Percentiles rank a stretch among this genome's conserved stretches.
These are phyloP conservation scores for Aspergillus ustus DNA, from an alignment of 2,329 filamentous ascomycete genomes.

Conservation along the genomic window DNA sequence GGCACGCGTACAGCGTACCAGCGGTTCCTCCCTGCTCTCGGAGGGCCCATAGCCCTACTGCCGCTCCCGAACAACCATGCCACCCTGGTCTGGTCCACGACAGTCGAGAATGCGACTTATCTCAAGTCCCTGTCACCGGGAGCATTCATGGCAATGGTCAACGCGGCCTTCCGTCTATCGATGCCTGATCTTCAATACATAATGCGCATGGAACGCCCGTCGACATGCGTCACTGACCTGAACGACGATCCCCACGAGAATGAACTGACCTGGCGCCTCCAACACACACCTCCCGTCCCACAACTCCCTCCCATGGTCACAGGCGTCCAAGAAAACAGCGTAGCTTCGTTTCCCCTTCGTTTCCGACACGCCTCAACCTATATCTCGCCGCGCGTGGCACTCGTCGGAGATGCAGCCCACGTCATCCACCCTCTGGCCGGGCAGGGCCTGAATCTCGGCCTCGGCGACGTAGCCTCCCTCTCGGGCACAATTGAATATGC, in stretches of 20 bases:
- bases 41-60: conserved; percentile 85
- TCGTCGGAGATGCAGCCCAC: conserved; percentile 93
- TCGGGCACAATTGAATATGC: conserved; percentile 75
- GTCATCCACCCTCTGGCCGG: conserved; percentile 93
- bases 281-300: conserved; percentile 66
- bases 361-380: conserved; percentile 95
- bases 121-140: conserved; percentile 74
- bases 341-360: conserved; percentile 89
- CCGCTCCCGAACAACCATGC: conserved; percentile 83
- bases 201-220: conserved; percentile 63
- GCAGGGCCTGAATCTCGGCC: conserved; percentile 91
- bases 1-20: conserved; percentile 82
- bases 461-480: conserved; percentile 84
- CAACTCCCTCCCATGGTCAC: conserved; percentile 69
- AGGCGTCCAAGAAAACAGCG: conserved; percentile 74
- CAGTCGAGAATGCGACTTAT: conserved; percentile 74
- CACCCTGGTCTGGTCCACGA: conserved; percentile 94
- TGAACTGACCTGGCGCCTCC: conserved; percentile 83
- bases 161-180: conserved; percentile 85
- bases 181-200: conserved; percentile 82
- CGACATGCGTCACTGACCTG: conserved; percentile 19
- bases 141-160: conserved; percentile 86
- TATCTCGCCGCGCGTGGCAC: conserved; percentile 82
- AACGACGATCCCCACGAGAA: conserved; percentile 59
- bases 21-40: conserved; percentile 80